phyloP scores from a whole-genome alignment of 768 basidiomycete species.

The Trametes villosa region DNA sequence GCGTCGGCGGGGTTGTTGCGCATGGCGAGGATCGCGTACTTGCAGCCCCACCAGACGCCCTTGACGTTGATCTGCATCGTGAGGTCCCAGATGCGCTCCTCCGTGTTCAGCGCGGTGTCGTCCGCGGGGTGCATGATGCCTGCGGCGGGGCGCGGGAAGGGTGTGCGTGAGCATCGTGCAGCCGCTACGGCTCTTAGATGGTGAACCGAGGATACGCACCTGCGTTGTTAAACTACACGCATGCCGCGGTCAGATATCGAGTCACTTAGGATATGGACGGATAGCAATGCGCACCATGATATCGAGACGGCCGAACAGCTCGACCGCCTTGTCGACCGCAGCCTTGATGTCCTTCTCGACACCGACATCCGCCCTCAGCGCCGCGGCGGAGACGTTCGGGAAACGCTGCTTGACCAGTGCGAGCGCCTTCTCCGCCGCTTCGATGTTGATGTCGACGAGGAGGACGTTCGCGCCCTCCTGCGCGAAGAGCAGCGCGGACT shows the following conservation, averaged over 20 bases:
- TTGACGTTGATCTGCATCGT: conserved; percentile 96
- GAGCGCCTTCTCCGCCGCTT: conserved; percentile 70
- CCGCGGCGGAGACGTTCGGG: conserved; percentile 70
- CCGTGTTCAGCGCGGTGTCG: conserved; percentile 94
- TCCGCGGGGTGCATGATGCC: conserved; percentile 99
- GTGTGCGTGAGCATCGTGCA: not conserved
- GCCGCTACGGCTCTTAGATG: too few relatives aligned
- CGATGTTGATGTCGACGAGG: conserved; percentile 84
- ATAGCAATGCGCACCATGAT: conserved; percentile 92
- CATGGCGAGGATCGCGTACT: conserved; percentile 97
- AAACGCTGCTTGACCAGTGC: conserved; percentile 64
- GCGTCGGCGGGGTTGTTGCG: conserved; percentile 86
- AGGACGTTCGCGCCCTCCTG: conserved; percentile 92
- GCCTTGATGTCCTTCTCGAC: conserved; percentile 87
- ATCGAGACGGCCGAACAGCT: conserved; percentile 91
- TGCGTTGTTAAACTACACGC: conserved; percentile 87
- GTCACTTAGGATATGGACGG: too few relatives aligned
- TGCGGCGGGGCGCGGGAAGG: conserved; percentile 26
- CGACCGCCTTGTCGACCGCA: conserved; percentile 78
- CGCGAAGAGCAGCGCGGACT: conserved; percentile 94
- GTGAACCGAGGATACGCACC: conserved; percentile 56
- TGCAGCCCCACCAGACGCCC: conserved; percentile 99
- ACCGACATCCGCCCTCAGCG: conserved; percentile 83
- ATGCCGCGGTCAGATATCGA: not conserved
- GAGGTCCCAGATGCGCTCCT: conserved; percentile 95